These are phyloP conservation scores for Tricholoma bakamatsutake DNA, from an alignment of 768 basidiomycete genomes.

Conservation along the genomic window DNA sequence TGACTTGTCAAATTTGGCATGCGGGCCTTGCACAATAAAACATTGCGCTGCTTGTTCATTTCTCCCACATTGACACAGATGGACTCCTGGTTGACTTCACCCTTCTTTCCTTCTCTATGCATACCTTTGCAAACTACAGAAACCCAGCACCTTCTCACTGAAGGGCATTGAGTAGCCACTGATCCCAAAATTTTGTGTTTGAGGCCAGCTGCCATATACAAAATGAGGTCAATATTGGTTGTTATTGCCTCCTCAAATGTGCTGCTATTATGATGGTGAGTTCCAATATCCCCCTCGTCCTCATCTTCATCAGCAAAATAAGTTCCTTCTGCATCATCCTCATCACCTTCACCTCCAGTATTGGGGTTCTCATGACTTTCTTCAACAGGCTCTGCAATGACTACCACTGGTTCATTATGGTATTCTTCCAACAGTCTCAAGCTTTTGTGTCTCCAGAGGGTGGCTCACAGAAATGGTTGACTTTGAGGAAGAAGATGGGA, in stretches of 20 bases:
- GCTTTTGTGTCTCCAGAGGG: no score
- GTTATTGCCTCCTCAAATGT: neutral
- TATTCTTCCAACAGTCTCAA: no score
- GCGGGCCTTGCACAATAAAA: no score
- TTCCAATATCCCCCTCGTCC: neutral
- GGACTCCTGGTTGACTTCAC: neutral
- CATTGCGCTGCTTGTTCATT: no score
- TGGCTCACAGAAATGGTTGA: neutral
- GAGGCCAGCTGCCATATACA: neutral
- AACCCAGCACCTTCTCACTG: neutral
- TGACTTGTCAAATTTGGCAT: no score
- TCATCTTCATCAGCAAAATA: neutral
- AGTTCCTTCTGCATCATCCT: neutral
- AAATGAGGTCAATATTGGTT: neutral
- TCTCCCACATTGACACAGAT: neutral
- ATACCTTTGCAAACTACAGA: neutral
- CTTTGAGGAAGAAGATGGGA: slow-evolving; percentile 15
- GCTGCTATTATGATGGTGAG: neutral
- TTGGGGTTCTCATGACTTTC: no score
- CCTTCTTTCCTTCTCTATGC: neutral
- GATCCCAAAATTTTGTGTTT: neutral
- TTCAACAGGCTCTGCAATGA: no score
- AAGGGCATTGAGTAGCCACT: neutral
- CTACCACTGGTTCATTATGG: no score
- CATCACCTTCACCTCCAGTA: neutral